Evolutionary conservation across 345 rosid genomes (phyloP).

Genomic region (Turritis glabra): DNA sequence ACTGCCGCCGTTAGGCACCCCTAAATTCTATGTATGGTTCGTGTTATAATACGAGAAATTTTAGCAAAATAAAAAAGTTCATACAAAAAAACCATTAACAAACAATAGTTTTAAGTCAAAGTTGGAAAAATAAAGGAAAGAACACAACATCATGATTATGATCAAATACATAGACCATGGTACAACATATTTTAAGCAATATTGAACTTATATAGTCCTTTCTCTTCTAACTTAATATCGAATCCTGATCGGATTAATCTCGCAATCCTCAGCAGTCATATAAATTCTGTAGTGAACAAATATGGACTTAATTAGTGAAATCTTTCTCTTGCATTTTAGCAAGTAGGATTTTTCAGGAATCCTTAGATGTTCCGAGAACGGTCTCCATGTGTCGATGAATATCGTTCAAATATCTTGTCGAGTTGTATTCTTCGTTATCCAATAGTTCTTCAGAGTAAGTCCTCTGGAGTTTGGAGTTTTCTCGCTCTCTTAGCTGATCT

Average conservation of each 20-base stretch:
- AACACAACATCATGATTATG: constrained; percentile 19
- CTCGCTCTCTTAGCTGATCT: constrained; percentile 40
- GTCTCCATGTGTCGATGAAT: constrained; percentile 62
- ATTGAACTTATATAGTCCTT: constrained; percentile 13
- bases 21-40: too few relatives aligned
- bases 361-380: constrained; percentile 44
- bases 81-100: constrained; percentile 5
- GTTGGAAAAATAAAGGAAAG: background rate
- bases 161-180: constrained; percentile 29
- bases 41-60: too few relatives aligned
- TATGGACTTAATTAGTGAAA: constrained; percentile 10
- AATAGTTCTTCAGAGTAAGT: constrained; percentile 71
- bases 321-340: background rate
- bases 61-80: background rate
- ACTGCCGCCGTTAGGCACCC: too few relatives aligned
- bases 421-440: constrained; percentile 71
- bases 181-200: constrained; percentile 27
- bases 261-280: background rate
- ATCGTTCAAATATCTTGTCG: constrained; percentile 59
- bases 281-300: constrained; percentile 18
- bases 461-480: constrained; percentile 45
- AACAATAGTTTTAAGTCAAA: constrained; percentile 16
- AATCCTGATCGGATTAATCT: constrained; percentile 5
- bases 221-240: constrained; percentile 13
- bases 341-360: constrained; percentile 10